Base-by-base conservation (phyloP, 225 moss, liverwort and hornwort species). In the Bryum argenteum region DNA sequence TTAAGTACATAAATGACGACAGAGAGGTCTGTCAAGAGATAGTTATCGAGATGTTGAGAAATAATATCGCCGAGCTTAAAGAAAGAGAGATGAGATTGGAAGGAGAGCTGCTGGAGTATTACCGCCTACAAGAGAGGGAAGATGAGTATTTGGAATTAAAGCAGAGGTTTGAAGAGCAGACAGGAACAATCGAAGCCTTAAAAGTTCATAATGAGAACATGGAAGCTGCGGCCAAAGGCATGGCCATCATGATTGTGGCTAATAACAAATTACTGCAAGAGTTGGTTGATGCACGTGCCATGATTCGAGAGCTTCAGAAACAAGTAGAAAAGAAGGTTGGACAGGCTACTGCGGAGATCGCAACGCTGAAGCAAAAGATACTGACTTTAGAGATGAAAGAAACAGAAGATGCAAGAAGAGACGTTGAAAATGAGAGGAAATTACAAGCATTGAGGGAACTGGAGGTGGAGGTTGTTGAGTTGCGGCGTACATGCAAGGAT, bases 381-480 rank as follows among this genome's bases (percentile, higher is more conserved):
- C 79, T 65, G 61, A 77, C 79, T 1, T 51, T 83, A n/a, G 83
- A 95, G 67, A 81, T 82, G 70, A 87, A 87, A 71, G 75, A 80
- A 40, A 83, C 89, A 23, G 79, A 67, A 19, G 72, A 70, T 28
- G 23, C 50, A 9, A 82, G 78, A 75, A 87, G 88, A 40, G 88
- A 90, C 59, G 50, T 85, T 63, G 91, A 94, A 50, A 72, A 77
- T 17, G 90, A 91, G 58, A 87, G 81, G 73, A 95, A 85, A 78
- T 38, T 91, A 78, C 94, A 95, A 65, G 10, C 79, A n/a, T 61
- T 87, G 67, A 87, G 89, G 58, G 91, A 91, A 68, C 45, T 95
- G 45, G 94, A 95, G 55, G 90, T 90, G 8, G 94, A 95, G 74
- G 85, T 91, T 10, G 90, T 91, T 53, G 94, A 91, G 42, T 76